Evolutionary conservation across 768 basidiomycete species (phyloP).

Genomic region (Cyclocybe cylindracea): DNA sequence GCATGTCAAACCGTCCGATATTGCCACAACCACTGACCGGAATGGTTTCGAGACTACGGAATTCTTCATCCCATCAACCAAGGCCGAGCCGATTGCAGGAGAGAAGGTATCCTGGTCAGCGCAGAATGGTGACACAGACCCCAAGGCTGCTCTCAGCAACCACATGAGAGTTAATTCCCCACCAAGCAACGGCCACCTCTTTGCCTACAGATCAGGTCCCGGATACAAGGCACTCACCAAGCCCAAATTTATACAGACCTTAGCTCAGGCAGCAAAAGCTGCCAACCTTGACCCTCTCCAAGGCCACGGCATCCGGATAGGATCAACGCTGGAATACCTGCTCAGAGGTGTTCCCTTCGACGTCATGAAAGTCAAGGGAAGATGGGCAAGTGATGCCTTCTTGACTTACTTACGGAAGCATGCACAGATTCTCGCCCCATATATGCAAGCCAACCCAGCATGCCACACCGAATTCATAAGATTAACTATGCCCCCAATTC

Average conservation of each 20-base stretch:
- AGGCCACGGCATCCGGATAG: slow-evolving; percentile 25
- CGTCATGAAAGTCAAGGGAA: slow-evolving; percentile 29
- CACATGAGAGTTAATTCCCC: too few relatives aligned
- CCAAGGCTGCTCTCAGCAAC: too few relatives aligned
- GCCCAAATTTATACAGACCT: slow-evolving; percentile 15
- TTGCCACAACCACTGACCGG: too few relatives aligned
- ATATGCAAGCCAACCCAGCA: slow-evolving; percentile 5
- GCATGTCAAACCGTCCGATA: too few relatives aligned
- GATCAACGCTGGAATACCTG: slow-evolving; percentile 33
- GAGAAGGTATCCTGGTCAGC: too few relatives aligned
- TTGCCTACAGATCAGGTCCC: slow-evolving; percentile 20
- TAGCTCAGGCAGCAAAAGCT: slow-evolving; percentile 9
- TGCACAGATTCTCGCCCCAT: slow-evolving; percentile 8
- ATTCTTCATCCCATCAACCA: too few relatives aligned
- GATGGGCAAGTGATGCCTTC: slow-evolving; percentile 33
- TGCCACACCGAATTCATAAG: not conserved
- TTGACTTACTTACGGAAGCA: slow-evolving; percentile 7
- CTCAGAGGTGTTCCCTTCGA: slow-evolving; percentile 32
- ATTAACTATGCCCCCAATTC: not conserved
- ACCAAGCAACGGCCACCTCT: too few relatives aligned
- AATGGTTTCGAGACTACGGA: too few relatives aligned
- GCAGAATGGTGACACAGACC: too few relatives aligned
- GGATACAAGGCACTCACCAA: slow-evolving; percentile 22
- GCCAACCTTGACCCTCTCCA: slow-evolving; percentile 9
- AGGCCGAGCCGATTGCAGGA: too few relatives aligned